These are phyloP conservation scores for Biscogniauxia mediterranea DNA, from an alignment of 2,329 filamentous ascomycete genomes.

Conservation along the genomic window DNA sequence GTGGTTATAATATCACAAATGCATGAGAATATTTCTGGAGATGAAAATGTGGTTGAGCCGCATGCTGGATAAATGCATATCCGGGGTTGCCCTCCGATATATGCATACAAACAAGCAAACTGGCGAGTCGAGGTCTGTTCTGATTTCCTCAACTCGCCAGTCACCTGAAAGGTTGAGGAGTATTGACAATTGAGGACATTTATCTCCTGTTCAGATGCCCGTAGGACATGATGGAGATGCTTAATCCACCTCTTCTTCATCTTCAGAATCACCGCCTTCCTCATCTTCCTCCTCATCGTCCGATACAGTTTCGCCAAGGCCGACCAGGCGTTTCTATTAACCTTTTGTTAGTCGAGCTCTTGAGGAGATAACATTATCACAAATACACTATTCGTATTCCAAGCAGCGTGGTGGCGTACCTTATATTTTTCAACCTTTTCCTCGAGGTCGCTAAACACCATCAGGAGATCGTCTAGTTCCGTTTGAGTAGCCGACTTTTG, in stretches of 20 bases:
- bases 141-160: slow-evolving; percentile 6
- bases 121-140: neutral
- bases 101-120: slow-evolving; percentile 10
- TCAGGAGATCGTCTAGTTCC: slow-evolving; percentile 77
- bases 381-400: neutral
- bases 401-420: slow-evolving; percentile 43
- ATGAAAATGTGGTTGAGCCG: slow-evolving; percentile 23
- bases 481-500: slow-evolving; percentile 64
- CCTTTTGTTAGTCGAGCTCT: slow-evolving; percentile 13
- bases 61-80: slow-evolving; percentile 22
- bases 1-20: slow-evolving; percentile 25
- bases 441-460: slow-evolving; percentile 78
- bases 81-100: slow-evolving; percentile 4
- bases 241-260: slow-evolving; percentile 33
- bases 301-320: slow-evolving; percentile 68
- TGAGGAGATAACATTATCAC: neutral
- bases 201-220: slow-evolving; percentile 7
- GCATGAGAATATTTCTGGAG: slow-evolving; percentile 27
- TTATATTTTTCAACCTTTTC: slow-evolving; percentile 75
- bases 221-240: neutral
- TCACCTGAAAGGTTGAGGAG: neutral
- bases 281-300: slow-evolving; percentile 67
- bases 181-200: neutral
- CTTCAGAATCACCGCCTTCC: slow-evolving; percentile 33
- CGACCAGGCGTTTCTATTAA: slow-evolving; percentile 56